Evolutionary conservation across 371 early-diverging fungal species (phyloP), one percentile per base, ranked within the genome.

Genomic region (Rhizopus arrhizus): DNA sequence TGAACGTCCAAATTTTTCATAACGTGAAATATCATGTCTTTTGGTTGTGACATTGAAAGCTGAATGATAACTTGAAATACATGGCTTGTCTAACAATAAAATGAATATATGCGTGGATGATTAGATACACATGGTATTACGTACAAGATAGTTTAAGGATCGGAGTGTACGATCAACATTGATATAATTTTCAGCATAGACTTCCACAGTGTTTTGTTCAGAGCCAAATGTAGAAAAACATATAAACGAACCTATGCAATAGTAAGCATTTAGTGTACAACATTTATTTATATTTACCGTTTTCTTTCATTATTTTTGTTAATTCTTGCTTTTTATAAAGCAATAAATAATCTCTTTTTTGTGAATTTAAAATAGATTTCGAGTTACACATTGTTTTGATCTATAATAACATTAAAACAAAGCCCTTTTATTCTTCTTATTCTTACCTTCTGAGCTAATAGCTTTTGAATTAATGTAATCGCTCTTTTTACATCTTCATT

Each of bases 121-220:
- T 29, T 38, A 40, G 45, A 35, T 5, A 33, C 52, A 35, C 36
- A 35, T 36, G 32, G 33, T 57, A 28, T 36, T 46, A 35, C 58
- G 53, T 83, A 91, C 91, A 83, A 92, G 58, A 54, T 81, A 82
- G 80, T 87, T 90, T 34, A 92, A 62, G 0, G 88, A 85, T 36
- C 90, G 78, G 51, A 89, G 75, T 34, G 91, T 87, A n/a, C 93
- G 76, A 59, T 89, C 89, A 9, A 90, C 83, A 69, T 89, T 86
- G 10, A 89, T 85, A 15, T 70, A 66, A 58, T 88, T 84, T 59
- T 87, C 89, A 32, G 90, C 93, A 66, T 79, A 83, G 31, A 86
- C 82, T 40, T 78, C 73, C 42, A 89, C 74, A 50, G 72, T 77
- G 9, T 61, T 59, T 2, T 75, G 70, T 47, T 81, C 81, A 48